phyloP scores from a whole-genome alignment of 768 basidiomycete genomes.

The Lentinula guzmanii region DNA sequence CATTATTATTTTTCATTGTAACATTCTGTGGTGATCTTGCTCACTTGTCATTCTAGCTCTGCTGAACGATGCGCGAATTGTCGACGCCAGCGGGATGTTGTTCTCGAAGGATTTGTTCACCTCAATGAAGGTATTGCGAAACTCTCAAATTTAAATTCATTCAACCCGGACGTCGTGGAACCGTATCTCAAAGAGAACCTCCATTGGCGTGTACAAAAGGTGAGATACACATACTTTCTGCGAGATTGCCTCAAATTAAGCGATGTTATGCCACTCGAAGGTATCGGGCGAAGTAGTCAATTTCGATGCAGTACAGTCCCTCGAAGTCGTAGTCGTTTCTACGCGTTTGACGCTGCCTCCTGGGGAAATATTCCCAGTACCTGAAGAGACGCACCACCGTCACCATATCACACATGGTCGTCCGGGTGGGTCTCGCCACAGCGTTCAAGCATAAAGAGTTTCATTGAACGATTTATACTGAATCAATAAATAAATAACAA shows the following conservation, averaged over 20 bases:
- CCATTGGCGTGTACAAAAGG: slow-evolving; percentile 37
- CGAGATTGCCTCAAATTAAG: background rate
- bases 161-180: slow-evolving; percentile 29
- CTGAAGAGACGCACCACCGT: slow-evolving; percentile 11
- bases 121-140: slow-evolving; percentile 28
- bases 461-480: background rate
- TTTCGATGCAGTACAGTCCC: slow-evolving; percentile 8
- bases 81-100: slow-evolving; percentile 20
- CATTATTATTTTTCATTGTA: slow-evolving; percentile 1
- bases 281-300: background rate
- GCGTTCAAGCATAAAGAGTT: background rate
- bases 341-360: slow-evolving; percentile 8
- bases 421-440: background rate
- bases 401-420: slow-evolving; percentile 12
- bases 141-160: slow-evolving; percentile 22
- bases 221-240: slow-evolving; percentile 10
- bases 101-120: slow-evolving; percentile 39
- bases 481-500: background rate
- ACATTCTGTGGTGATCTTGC: slow-evolving; percentile 9
- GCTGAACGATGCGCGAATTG: slow-evolving; percentile 35
- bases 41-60: background rate
- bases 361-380: slow-evolving; percentile 11
- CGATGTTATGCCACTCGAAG: background rate
- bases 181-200: slow-evolving; percentile 35
- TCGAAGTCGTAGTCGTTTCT: slow-evolving; percentile 11